A percentile compares a stretch with the other conserved stretches of the same genome.
Conservation (phyloP, 116 monocot species). For the Phalaenopsis hybrid region DNA sequence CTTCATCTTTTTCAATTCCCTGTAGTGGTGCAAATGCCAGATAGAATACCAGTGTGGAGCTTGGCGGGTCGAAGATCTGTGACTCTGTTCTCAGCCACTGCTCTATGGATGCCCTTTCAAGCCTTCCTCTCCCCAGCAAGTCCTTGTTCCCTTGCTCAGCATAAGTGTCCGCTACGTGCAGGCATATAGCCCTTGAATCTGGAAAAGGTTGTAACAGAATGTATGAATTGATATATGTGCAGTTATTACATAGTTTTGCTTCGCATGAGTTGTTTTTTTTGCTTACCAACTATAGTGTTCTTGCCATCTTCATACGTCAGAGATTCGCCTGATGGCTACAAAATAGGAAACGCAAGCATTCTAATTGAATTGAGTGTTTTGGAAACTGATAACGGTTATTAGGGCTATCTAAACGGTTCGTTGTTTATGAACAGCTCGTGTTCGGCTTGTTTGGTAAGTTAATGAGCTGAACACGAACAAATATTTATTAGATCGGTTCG, state of each 20-base stretch:
- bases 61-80: slow-evolving; percentile 34
- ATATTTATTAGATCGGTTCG: no score
- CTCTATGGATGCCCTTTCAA: slow-evolving; percentile 57
- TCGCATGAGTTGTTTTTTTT: not conserved
- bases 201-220: not conserved
- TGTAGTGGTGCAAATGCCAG: slow-evolving; percentile 20
- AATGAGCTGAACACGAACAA: no score
- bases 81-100: slow-evolving; percentile 44
- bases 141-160: slow-evolving; percentile 36
- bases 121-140: slow-evolving; percentile 40
- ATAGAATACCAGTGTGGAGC: slow-evolving; percentile 28
- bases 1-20: slow-evolving; percentile 11
- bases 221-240: not conserved
- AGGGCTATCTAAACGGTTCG: no score
- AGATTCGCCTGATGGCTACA: slow-evolving; percentile 52
- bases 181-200: slow-evolving; percentile 55
- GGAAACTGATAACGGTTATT: no score
- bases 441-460: no score
- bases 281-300: slow-evolving; percentile 40
- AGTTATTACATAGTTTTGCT: not conserved
- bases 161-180: slow-evolving; percentile 39
- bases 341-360: not conserved
- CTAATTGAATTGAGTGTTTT: no score
- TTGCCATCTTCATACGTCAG: slow-evolving; percentile 52
- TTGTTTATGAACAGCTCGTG: no score